Conservation (phyloP, 108 stramenopile species). For the Poteriospumella lacustris region DNA sequence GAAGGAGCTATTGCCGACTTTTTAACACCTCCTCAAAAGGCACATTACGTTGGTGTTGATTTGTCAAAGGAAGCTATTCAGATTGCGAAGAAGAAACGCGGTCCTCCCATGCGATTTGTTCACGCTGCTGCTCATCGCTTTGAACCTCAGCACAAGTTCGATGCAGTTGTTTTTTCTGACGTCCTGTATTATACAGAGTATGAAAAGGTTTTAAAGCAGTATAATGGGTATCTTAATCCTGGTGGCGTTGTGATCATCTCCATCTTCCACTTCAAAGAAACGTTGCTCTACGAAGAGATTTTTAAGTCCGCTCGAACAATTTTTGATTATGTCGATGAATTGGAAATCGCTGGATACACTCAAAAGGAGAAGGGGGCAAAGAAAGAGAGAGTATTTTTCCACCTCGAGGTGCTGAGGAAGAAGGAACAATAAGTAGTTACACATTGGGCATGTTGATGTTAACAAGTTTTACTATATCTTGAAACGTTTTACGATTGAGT, state of each 20-base stretch:
- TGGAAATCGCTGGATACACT: neutral
- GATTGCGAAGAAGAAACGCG: neutral
- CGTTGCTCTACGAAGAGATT: neutral
- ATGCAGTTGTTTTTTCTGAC: neutral
- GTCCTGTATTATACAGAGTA: constrained; percentile 4
- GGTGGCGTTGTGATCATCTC: neutral
- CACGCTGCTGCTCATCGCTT: neutral
- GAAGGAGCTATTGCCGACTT: constrained; percentile 13
- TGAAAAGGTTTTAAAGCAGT: neutral
- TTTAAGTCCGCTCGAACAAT: neutral
- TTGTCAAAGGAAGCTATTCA: neutral
- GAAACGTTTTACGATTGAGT: neutral
- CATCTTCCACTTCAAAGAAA: neutral
- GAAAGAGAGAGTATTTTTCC: neutral
- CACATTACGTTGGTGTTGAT: constrained; percentile 14
- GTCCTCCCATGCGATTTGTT: neutral
- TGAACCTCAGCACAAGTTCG: neutral
- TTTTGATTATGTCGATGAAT: neutral
- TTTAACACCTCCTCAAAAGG: neutral
- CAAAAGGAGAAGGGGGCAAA: neutral
- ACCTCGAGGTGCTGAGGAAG: neutral
- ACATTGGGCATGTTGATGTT: too few relatives aligned
- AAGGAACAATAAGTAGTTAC: neutral
- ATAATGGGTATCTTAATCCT: neutral
- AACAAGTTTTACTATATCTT: neutral